Percentiles rank a stretch among this genome's conserved stretches.
Evolutionary conservation across 2,329 filamentous ascomycete genomes (phyloP).

Genomic region (Stromatinia cepivora): DNA sequence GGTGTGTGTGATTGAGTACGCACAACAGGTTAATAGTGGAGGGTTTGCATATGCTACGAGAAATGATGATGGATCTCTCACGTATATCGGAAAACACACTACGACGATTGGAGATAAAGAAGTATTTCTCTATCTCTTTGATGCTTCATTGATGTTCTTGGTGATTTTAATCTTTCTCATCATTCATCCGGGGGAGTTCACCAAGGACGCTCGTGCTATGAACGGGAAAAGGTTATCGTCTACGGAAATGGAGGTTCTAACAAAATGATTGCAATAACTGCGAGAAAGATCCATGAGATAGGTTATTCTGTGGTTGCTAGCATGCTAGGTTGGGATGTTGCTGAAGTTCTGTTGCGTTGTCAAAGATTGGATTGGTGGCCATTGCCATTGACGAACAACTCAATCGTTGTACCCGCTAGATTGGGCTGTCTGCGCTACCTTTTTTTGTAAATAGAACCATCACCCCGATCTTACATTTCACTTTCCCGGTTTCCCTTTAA

Average conservation of each 20-base stretch:
- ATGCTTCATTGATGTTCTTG: slow-evolving; percentile 9
- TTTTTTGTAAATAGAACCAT: too few species aligned
- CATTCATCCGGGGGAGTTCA: slow-evolving; percentile 9
- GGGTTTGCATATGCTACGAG: neutral
- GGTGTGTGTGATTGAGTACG: slow-evolving; percentile 8
- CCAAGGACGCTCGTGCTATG: neutral
- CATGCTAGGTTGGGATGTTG: too few species aligned
- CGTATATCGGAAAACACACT: neutral
- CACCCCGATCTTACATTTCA: too few species aligned
- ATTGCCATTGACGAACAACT: too few species aligned
- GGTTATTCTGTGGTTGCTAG: neutral
- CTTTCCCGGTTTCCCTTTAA: too few species aligned
- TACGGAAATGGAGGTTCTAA: neutral
- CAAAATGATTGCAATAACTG: neutral
- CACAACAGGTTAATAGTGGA: neutral
- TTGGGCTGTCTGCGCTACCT: too few species aligned
- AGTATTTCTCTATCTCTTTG: neutral
- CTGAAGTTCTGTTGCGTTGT: too few species aligned
- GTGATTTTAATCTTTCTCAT: neutral
- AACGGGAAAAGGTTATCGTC: neutral
- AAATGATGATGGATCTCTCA: neutral
- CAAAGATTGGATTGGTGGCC: too few species aligned
- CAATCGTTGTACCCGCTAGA: too few species aligned
- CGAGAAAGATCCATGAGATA: neutral
- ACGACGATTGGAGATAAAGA: neutral